These are phyloP conservation scores for Arabidopsis arenosa DNA, from an alignment of 345 rosid genomes.

Conservation along the genomic window DNA sequence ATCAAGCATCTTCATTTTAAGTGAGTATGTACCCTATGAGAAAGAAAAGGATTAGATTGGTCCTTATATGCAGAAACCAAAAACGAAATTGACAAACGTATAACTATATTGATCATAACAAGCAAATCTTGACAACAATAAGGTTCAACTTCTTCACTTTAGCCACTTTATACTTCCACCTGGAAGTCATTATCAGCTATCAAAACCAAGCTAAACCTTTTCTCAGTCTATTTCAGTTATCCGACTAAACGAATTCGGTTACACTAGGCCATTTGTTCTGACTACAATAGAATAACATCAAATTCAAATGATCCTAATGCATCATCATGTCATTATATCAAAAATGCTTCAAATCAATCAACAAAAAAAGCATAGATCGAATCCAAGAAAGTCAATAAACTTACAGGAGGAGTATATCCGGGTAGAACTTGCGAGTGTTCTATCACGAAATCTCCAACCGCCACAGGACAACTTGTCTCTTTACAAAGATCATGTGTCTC, in stretches of 20 bases:
- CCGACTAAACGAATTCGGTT: not conserved
- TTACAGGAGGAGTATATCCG: conserved; percentile 89
- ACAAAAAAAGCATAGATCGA: not conserved
- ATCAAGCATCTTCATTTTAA: conserved; percentile 85
- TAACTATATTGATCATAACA: conserved; percentile 3
- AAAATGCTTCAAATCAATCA: not conserved
- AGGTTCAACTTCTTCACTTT: conserved; percentile 17
- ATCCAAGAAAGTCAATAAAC: conserved; percentile 34
- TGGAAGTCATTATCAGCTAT: not conserved
- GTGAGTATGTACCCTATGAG: conserved; percentile 81
- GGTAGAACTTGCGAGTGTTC: conserved; percentile 86
- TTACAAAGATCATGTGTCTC: conserved; percentile 83
- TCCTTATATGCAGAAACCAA: not conserved
- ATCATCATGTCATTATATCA: not conserved
- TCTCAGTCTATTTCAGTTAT: not conserved
- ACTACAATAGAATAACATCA: not conserved
- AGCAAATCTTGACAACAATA: not conserved
- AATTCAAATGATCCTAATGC: conserved; percentile 9
- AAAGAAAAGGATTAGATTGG: conserved; percentile 6
- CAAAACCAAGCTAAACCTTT: not conserved
- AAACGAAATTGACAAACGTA: not conserved
- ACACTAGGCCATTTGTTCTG: conserved; percentile 11
- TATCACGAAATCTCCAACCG: conserved; percentile 81
- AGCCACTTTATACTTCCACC: not conserved
- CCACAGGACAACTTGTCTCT: conserved; percentile 84